A percentile compares a stretch with the other conserved stretches of the same genome.
Evolutionary conservation across 2,329 filamentous ascomycete species (phyloP).

Genomic region (Chaetomium strumarium): DNA sequence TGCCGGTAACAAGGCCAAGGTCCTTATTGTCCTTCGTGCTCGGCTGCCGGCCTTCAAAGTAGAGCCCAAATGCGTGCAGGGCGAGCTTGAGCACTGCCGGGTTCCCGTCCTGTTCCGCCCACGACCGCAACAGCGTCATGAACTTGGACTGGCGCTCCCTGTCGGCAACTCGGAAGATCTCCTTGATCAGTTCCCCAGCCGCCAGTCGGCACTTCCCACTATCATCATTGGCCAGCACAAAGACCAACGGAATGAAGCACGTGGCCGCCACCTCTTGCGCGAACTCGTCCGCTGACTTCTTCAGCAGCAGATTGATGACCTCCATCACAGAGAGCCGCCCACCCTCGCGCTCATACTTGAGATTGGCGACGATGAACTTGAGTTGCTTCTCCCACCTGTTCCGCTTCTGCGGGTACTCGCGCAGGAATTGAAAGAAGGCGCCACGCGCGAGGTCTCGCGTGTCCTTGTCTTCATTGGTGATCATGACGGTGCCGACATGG

Average conservation of each 20-base stretch:
- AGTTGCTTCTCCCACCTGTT: slow-evolving; percentile 85
- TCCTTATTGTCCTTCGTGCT: slow-evolving; percentile 60
- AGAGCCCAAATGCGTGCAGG: slow-evolving; percentile 75
- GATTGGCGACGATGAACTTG: slow-evolving; percentile 80
- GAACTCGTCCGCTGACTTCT: slow-evolving; percentile 75
- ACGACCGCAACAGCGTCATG: slow-evolving; percentile 62
- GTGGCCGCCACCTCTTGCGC: slow-evolving; percentile 75
- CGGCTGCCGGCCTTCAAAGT: slow-evolving; percentile 64
- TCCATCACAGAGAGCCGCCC: slow-evolving; percentile 92
- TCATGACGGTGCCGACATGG: slow-evolving; percentile 84
- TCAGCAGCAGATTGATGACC: slow-evolving; percentile 76
- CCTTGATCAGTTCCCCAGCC: slow-evolving; percentile 71
- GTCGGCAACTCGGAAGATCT: slow-evolving; percentile 73
- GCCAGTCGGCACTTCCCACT: slow-evolving; percentile 78
- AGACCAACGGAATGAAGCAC: slow-evolving; percentile 80
- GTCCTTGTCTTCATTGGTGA: slow-evolving; percentile 86
- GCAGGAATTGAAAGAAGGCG: slow-evolving; percentile 88
- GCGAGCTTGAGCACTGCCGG: slow-evolving; percentile 64
- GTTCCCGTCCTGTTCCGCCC: slow-evolving; percentile 72
- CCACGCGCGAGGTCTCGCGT: slow-evolving; percentile 83
- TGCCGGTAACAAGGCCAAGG: slow-evolving; percentile 54
- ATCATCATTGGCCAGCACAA: slow-evolving; percentile 84
- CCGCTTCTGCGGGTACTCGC: slow-evolving; percentile 90
- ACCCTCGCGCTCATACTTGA: slow-evolving; percentile 83
- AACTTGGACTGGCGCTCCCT: slow-evolving; percentile 66